Evolutionary conservation across 1,139 yeast genomes (phyloP).

Genomic region (Meyerozyma smithsonii): DNA sequence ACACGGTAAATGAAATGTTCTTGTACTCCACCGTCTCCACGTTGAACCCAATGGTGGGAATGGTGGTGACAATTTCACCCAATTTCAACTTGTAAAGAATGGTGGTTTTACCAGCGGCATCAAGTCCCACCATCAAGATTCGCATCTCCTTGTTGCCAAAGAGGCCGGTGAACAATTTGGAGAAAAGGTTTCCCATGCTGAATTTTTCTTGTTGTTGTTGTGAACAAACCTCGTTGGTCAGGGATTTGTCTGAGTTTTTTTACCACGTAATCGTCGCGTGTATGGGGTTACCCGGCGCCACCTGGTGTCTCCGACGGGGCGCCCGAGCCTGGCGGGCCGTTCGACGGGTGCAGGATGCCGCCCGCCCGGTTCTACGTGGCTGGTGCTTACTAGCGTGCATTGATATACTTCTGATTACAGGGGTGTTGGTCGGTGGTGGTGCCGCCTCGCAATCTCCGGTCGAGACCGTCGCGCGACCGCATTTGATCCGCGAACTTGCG

Average conservation of each 20-base stretch:
- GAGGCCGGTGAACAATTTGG: slow-evolving; percentile 84
- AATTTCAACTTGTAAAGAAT: slow-evolving; percentile 83
- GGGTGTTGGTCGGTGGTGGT: too few relatives aligned
- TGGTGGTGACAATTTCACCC: slow-evolving; percentile 90
- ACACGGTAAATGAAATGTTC: slow-evolving; percentile 89
- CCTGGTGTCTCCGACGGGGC: too few relatives aligned
- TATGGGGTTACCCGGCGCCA: slow-evolving; percentile 2
- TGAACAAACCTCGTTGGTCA: slow-evolving; percentile 3
- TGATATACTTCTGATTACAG: too few relatives aligned
- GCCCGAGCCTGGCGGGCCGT: too few relatives aligned
- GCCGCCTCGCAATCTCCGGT: too few relatives aligned
- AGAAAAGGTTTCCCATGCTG: slow-evolving; percentile 80
- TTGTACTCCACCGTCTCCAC: slow-evolving; percentile 93
- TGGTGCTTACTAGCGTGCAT: too few relatives aligned
- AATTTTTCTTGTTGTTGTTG: slow-evolving; percentile 3
- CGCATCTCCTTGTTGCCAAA: slow-evolving; percentile 82
- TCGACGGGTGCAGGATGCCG: too few relatives aligned
- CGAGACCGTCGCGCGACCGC: too few relatives aligned
- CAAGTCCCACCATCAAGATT: slow-evolving; percentile 91
- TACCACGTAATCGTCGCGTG: slow-evolving; percentile 3
- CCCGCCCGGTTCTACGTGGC: too few relatives aligned
- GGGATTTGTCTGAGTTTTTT: slow-evolving; percentile 3
- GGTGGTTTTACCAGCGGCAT: slow-evolving; percentile 91
- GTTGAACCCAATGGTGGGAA: slow-evolving; percentile 92
- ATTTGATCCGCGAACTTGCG: too few relatives aligned